phyloP scores from a whole-genome alignment of 306 rosid species.

The Cucumis melo region DNA sequence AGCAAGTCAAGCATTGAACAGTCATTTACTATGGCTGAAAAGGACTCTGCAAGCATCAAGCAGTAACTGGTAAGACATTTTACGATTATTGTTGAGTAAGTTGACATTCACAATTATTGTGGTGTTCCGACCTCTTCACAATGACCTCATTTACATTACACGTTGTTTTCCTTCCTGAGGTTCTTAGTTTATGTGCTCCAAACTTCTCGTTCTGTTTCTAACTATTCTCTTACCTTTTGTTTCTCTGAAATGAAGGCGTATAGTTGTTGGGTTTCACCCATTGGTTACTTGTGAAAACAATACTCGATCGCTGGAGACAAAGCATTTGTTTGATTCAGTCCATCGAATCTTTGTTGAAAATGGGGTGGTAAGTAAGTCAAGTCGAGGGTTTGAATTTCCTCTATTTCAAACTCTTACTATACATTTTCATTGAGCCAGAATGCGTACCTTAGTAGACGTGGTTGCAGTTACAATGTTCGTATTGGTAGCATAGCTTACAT shows the following conservation, averaged over 20 bases:
- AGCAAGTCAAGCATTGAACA: neutral
- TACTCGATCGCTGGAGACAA: neutral
- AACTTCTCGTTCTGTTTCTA: neutral
- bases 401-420: neutral
- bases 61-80: neutral
- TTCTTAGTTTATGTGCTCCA: neutral
- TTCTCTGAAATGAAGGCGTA: neutral
- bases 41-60: neutral
- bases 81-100: neutral
- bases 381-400: neutral
- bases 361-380: neutral
- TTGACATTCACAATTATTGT: neutral
- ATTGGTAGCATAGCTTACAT: neutral
- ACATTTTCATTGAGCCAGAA: neutral
- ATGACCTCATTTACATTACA: too few species aligned
- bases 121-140: neutral
- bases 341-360: neutral
- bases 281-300: neutral
- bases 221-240: neutral
- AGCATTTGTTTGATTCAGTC: neutral
- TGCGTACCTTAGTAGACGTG: neutral
- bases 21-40: neutral
- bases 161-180: neutral
- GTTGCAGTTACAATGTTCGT: neutral
- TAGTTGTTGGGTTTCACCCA: neutral